Conservation (phyloP, 2,329 filamentous ascomycete species). For the Curvularia sp. region DNA sequence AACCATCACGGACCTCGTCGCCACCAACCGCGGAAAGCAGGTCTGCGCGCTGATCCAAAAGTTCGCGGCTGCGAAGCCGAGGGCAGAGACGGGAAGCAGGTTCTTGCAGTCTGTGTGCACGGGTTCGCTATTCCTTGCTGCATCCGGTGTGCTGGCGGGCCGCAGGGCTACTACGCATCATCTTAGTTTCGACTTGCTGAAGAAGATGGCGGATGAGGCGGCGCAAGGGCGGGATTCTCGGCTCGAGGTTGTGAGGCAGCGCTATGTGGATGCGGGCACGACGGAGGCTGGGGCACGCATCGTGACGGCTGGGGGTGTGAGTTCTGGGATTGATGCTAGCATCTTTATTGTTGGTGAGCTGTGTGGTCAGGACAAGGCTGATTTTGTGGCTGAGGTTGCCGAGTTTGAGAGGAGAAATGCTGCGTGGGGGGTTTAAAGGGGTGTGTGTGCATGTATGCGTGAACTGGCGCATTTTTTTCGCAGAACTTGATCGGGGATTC, state of each 20-base stretch:
- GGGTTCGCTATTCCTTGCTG: constrained; percentile 50
- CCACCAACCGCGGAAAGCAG: constrained; percentile 28
- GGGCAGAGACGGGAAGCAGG: constrained; percentile 34
- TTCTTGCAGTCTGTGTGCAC: constrained; percentile 54
- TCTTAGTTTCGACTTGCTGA: constrained; percentile 33
- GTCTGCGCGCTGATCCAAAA: constrained; percentile 30
- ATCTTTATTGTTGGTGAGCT: constrained; percentile 40
- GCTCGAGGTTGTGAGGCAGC: constrained; percentile 35
- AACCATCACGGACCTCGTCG: constrained; percentile 34
- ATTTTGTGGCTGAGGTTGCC: constrained; percentile 35
- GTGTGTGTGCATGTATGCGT: neutral
- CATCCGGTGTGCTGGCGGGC: constrained; percentile 47
- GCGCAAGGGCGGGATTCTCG: constrained; percentile 37
- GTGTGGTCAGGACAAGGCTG: constrained; percentile 35
- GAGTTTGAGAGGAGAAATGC: constrained; percentile 43
- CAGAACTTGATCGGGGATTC: neutral
- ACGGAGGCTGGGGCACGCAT: constrained; percentile 44
- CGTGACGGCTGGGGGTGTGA: constrained; percentile 47
- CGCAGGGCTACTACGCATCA: constrained; percentile 53
- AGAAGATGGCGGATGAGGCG: constrained; percentile 39
- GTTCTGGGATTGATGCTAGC: constrained; percentile 43
- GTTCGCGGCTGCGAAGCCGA: constrained; percentile 33
- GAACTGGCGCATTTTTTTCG: too few species aligned
- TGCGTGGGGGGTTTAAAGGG: constrained; percentile 11
- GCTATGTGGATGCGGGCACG: constrained; percentile 45